Evolutionary conservation across 306 rosid genomes (phyloP).

Genomic region (Castanea mollissima): DNA sequence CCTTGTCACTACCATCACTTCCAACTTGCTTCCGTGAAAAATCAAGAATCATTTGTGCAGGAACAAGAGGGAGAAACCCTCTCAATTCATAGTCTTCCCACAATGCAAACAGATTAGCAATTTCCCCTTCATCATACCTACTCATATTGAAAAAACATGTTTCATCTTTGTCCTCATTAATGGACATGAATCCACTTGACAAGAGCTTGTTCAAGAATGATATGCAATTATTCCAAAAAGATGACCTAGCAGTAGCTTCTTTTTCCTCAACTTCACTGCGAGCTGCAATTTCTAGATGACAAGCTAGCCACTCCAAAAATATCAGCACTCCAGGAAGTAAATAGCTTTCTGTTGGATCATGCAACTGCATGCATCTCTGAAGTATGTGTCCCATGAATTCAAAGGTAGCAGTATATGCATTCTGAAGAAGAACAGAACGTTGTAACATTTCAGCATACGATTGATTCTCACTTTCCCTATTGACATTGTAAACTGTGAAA

Average conservation of each 20-base stretch:
- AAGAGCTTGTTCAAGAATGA: constrained; percentile 68
- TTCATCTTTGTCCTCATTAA: constrained; percentile 68
- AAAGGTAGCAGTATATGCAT: constrained; percentile 77
- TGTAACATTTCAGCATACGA: constrained; percentile 86
- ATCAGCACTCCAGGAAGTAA: constrained; percentile 81
- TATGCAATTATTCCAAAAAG: constrained; percentile 67
- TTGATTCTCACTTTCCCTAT: constrained; percentile 81
- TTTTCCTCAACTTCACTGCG: constrained; percentile 61
- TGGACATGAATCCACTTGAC: constrained; percentile 45
- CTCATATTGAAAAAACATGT: constrained; percentile 82
- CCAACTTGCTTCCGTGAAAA: constrained; percentile 78
- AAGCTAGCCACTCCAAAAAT: constrained; percentile 92
- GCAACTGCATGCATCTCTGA: constrained; percentile 64
- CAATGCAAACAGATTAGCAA: constrained; percentile 79
- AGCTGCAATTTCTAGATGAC: constrained; percentile 62
- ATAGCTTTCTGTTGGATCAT: constrained; percentile 65
- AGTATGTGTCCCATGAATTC: constrained; percentile 67
- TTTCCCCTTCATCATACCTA: constrained; percentile 84
- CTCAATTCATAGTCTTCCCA: constrained; percentile 91
- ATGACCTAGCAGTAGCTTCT: constrained; percentile 61
- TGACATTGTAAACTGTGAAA: constrained; percentile 72
- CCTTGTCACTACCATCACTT: constrained; percentile 63
- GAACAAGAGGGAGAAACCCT: constrained; percentile 87
- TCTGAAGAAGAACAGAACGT: constrained; percentile 76
- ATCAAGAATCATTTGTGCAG: constrained; percentile 82